Base-by-base conservation (phyloP, 139 green algal genomes). In the Auxenochlorella pyrenoidosa region DNA sequence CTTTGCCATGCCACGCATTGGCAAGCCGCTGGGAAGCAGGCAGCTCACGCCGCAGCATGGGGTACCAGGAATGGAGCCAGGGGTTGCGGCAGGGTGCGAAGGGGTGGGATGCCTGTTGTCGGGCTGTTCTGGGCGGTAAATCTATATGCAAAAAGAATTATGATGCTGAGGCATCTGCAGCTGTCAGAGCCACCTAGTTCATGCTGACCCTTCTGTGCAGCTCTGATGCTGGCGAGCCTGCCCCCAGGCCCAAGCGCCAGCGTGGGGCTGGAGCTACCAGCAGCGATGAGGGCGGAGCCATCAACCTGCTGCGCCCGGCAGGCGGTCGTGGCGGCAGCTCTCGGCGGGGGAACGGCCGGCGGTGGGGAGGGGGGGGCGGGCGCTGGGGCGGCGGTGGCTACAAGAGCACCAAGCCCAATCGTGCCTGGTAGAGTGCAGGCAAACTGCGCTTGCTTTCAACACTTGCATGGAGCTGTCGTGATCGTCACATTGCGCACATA, bases 1-100 rank as follows among this genome's bases (percentile, higher is more conserved):
- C 58, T 84, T 84, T 54, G n/a, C 79, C 0, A 59, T 84, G 26
- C 79, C 79, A 10, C 59, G 79, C 38, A 58, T 82, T 59, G 44
- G 30, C 30, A 72, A 51, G 34, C 54, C 76, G 32, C 10, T 43
- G 36, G 32, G n/a, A 22, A 34, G 59, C 59, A 30, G 47, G 58
- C 79, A 75, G n/a, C 79, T 73, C 34, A 38, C 15, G n/a, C 34
- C 15, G 34, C 68, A 5, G n/a, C 38, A 5, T 15, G 68, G 13
- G n/a, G n/a, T 12, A 32, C 13, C 22, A 32, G 68, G 16, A 32
- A 34, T 1, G 13, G 21, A 10, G 36, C 68, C 68, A 3, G 38
- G 68, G 68, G n/a, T 30, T n/a, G 38, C 34, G 21, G n/a, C 54
- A 75, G 21, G 38, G 68, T 75, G 68, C 43, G 68, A 3, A 38